Evolutionary conservation across 257 asterid genomes (phyloP).

Genomic region (Prunella vulgaris): DNA sequence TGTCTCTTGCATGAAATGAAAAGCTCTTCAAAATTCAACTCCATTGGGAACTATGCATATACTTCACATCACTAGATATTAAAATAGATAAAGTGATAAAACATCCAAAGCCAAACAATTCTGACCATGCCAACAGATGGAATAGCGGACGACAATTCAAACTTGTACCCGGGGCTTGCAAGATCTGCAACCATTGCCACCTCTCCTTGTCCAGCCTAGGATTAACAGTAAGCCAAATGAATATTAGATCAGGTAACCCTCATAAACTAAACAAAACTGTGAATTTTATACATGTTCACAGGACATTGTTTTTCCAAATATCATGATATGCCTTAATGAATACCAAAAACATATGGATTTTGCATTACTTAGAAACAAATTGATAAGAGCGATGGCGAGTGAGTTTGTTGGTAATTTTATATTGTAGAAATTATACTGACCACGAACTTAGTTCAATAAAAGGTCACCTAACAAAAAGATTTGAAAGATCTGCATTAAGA

Average conservation of each 20-base stretch:
- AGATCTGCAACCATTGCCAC: slow-evolving; percentile 76
- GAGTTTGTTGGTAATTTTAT: background rate
- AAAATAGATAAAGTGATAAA: background rate
- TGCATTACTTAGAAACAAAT: background rate
- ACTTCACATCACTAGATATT: background rate
- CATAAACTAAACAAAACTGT: background rate
- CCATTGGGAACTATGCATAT: background rate
- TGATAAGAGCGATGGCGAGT: background rate
- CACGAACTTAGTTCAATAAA: too few relatives aligned
- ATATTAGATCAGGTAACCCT: background rate
- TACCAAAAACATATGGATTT: background rate
- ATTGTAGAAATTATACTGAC: too few relatives aligned
- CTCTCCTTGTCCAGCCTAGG: slow-evolving; percentile 82
- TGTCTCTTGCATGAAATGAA: background rate
- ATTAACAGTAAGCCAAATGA: slow-evolving; percentile 19
- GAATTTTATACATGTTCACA: background rate
- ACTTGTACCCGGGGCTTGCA: slow-evolving; percentile 65
- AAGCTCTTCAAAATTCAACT: background rate
- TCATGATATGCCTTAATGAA: background rate
- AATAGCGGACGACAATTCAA: slow-evolving; percentile 63
- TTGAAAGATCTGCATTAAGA: background rate
- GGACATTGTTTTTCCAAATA: background rate
- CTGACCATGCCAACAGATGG: slow-evolving; percentile 78
- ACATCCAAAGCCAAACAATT: background rate
- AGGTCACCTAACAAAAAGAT: background rate